Percentiles rank a stretch among this genome's conserved stretches.
Conservation (phyloP, 2,329 filamentous ascomycete genomes). For the Corynespora cassiicola region DNA sequence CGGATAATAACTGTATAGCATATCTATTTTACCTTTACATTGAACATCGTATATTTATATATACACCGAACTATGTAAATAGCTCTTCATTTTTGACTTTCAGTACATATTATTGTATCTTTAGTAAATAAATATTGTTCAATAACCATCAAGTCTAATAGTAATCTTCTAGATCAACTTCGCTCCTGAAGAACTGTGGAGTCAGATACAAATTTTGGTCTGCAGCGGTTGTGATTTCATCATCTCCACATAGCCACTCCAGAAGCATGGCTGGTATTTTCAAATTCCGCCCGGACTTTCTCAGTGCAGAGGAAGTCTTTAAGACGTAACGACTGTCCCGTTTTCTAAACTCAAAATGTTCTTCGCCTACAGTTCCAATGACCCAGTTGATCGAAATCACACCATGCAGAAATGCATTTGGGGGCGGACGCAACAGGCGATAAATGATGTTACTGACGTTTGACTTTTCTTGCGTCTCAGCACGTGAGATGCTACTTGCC, state of each 20-base stretch:
- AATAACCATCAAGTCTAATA: no score
- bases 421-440: slow-evolving; percentile 18
- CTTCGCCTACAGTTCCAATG: slow-evolving; percentile 4
- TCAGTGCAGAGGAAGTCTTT: slow-evolving; percentile 11
- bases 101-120: no score
- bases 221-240: slow-evolving; percentile 6
- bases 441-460: slow-evolving; percentile 13
- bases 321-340: slow-evolving; percentile 23
- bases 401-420: slow-evolving; percentile 24
- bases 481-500: no score
- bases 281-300: slow-evolving; percentile 10
- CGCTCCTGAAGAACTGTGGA: slow-evolving; percentile 19
- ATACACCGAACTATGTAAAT: no score
- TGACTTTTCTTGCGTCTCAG: no score
- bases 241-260: slow-evolving; percentile 29
- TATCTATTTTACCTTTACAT: no score
- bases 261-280: slow-evolving; percentile 23
- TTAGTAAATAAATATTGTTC: no score
- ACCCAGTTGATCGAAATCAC: slow-evolving; percentile 27
- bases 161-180: no score
- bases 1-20: no score
- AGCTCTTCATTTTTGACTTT: no score
- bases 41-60: no score
- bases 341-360: slow-evolving; percentile 19
- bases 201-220: slow-evolving; percentile 23